A percentile compares a stretch with the other conserved stretches of the same genome.
phyloP scores from a whole-genome alignment of 768 basidiomycete species.

The Mycena sanguinolenta region DNA sequence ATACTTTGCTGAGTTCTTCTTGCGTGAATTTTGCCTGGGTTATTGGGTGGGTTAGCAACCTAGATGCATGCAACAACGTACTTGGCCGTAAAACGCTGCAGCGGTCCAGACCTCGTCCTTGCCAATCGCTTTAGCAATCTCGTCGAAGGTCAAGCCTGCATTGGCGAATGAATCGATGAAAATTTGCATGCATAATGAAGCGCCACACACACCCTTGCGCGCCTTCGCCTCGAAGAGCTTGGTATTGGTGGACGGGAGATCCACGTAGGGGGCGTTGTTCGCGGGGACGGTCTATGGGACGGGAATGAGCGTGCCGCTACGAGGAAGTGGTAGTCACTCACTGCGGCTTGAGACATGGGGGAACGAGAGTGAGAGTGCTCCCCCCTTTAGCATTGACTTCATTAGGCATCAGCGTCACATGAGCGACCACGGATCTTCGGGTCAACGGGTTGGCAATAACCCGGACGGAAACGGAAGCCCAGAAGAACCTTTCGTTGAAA shows the following conservation, averaged over 20 bases:
- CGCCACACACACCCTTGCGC: constrained; percentile 60
- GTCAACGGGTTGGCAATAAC: background rate
- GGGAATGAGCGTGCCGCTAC: background rate
- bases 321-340: constrained; percentile 40
- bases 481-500: too few relatives aligned
- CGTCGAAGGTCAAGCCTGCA: constrained; percentile 78
- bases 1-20: constrained; percentile 70
- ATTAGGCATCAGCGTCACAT: background rate
- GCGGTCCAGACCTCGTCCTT: constrained; percentile 89
- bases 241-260: constrained; percentile 64
- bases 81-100: constrained; percentile 86
- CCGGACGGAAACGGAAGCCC: background rate
- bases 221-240: constrained; percentile 77
- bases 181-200: background rate
- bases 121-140: constrained; percentile 73
- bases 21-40: constrained; percentile 74
- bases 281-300: constrained; percentile 55
- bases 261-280: constrained; percentile 58
- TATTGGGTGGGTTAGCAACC: background rate
- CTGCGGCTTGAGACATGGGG: constrained; percentile 54
- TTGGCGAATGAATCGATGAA: background rate
- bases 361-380: background rate
- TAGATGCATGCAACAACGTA: constrained; percentile 42
- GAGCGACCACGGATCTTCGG: background rate
- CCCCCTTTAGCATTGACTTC: background rate